These are phyloP conservation scores for Dactylellina leptospora DNA, from an alignment of 2,329 filamentous ascomycete species.

Conservation along the genomic window DNA sequence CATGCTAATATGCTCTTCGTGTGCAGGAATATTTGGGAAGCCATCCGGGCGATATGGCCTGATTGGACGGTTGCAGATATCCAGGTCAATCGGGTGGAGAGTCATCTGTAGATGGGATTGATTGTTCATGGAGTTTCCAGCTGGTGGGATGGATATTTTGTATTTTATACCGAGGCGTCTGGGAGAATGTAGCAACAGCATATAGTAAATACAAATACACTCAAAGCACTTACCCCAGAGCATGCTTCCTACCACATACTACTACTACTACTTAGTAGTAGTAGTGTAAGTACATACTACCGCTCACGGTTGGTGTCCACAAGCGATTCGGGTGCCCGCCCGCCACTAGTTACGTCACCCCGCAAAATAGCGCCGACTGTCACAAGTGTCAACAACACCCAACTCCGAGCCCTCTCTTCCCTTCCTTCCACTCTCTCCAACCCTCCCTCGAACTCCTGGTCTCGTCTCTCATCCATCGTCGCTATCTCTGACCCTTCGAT, in stretches of 20 bases:
- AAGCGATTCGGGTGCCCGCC: too few relatives aligned
- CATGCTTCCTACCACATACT: too few relatives aligned
- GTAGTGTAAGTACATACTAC: too few relatives aligned
- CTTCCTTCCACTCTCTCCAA: slow-evolving; percentile 4
- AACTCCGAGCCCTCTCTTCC: slow-evolving; percentile 1
- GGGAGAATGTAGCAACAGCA: background rate
- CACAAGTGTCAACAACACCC: slow-evolving; percentile 39
- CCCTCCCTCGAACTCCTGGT: background rate
- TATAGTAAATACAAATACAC: too few relatives aligned
- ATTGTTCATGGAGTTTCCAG: background rate
- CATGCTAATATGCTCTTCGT: slow-evolving; percentile 51
- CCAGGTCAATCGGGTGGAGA: slow-evolving; percentile 76
- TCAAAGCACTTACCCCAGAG: too few relatives aligned
- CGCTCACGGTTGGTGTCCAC: too few relatives aligned
- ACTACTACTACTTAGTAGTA: too few relatives aligned
- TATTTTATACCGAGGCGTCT: background rate
- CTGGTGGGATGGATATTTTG: background rate
- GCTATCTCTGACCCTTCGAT: background rate
- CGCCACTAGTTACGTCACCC: slow-evolving; percentile 43
- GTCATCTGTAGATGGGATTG: slow-evolving; percentile 58
- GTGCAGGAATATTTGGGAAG: slow-evolving; percentile 88
- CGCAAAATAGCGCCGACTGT: slow-evolving; percentile 18
- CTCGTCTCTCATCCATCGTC: background rate
- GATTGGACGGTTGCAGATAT: slow-evolving; percentile 80
- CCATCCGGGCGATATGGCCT: slow-evolving; percentile 89